Base-by-base conservation (phyloP, 2,329 filamentous ascomycete species). In the Alternaria dauci region DNA sequence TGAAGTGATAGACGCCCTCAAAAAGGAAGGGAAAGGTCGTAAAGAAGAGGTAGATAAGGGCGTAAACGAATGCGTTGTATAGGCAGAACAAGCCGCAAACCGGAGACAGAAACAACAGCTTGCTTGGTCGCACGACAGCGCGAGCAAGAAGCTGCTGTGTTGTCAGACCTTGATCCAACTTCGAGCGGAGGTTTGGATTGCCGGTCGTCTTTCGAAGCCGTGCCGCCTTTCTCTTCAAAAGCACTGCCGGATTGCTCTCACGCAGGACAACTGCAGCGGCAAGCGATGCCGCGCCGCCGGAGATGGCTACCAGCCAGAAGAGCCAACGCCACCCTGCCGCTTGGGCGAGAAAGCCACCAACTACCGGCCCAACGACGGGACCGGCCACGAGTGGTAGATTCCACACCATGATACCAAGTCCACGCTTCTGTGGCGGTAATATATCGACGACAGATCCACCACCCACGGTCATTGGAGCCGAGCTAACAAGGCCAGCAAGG, bases 221-320 rank as follows among this genome's bases (percentile, higher is more conserved):
- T 14, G 12, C 12, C 11, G 32, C 32, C 12, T 36, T 36, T 36
- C 32, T 36, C 11, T 14, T 12, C 12, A 36, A 36, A 5, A 36
- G 32, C 5, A 36, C 32, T 14, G 32, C 32, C 11, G 32, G 11
- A 36, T 36, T 36, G 32, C 11, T 36, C 12, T 36, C 32, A 14
- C 32, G 32, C 32, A 36, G 12, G 32, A 36, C 11, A 14, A 36
- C 11, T 14, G 12, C 12, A 14, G 32, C 12, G 32, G 32, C 32
- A 36, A 36, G 11, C 12, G 32, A 36, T 36, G 87, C 85, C 80
- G 89, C 85, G 77, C 89, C 89, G 34, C 62, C 63, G 20, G 62
- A 46, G 11, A 72, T 61, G 28, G 5, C 11, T 36, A 36, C 32
- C 5, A 36, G 32, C 12, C 32, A 14, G 32, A 36, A 36, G 11